Percentiles rank a stretch among this genome's conserved stretches.
Evolutionary conservation across 805 yeast species (phyloP).

Genomic region (Spathaspora arborariae): DNA sequence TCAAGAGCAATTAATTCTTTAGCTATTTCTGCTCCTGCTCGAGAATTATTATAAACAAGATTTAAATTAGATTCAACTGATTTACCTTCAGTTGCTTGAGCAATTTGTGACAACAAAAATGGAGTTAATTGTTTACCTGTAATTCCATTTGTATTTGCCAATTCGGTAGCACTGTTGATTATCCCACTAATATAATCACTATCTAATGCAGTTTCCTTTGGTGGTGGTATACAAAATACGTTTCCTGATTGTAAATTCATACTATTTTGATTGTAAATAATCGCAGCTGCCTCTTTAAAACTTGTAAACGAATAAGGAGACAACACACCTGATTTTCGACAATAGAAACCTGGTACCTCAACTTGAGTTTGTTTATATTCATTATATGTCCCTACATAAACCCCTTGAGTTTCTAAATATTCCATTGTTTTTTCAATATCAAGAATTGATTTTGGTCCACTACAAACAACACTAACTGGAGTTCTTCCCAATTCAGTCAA

Average conservation of each 20-base stretch:
- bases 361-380: constrained; percentile 16
- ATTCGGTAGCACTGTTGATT: constrained; percentile 54
- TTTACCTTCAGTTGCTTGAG: constrained; percentile 63
- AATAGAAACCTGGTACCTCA: constrained; percentile 69
- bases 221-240: constrained; percentile 82
- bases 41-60: constrained; percentile 76
- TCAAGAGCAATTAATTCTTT: constrained; percentile 29
- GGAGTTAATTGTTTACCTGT: constrained; percentile 80
- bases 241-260: constrained; percentile 64
- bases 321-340: constrained; percentile 66
- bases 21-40: constrained; percentile 66
- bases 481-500: constrained; percentile 80
- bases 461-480: constrained; percentile 85
- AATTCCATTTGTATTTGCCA: constrained; percentile 52
- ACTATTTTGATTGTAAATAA: constrained; percentile 43
- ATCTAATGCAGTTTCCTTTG: constrained; percentile 55
- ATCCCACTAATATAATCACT: constrained; percentile 48
- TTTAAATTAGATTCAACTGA: constrained; percentile 69
- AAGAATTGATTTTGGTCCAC: constrained; percentile 85
- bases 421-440: constrained; percentile 82
- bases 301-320: constrained; percentile 65
- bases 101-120: constrained; percentile 61
- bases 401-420: constrained; percentile 87
- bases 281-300: constrained; percentile 57
- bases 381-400: constrained; percentile 70